Evolutionary conservation across 768 basidiomycete genomes (phyloP), one percentile per base, ranked within the genome.

Genomic region (Peribolospora kevripleyi): DNA sequence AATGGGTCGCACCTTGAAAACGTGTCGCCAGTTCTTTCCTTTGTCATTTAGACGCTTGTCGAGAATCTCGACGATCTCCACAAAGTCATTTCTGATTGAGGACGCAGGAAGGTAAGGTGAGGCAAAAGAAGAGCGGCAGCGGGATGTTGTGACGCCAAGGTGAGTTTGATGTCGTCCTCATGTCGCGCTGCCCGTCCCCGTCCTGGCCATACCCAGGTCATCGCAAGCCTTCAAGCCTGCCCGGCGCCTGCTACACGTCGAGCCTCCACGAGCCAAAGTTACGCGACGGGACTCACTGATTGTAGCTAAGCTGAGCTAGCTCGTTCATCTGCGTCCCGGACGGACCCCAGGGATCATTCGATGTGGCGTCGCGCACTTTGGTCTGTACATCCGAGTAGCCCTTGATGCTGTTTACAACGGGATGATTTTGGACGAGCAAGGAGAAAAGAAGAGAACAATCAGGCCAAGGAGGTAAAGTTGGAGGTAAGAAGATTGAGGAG

Each of bases 11-110:
- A 80, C 86, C 75, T 97, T 97, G 77, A 93, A 97, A 56, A 97
- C 91, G 72, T 98, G 93, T 53, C 91, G 76, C 93, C 93, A 98
- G 64, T 97, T 95, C 77, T 97, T 97, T 43, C 93, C 93, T 73
- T 93, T 97, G 72, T 98, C 93, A 50, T 68, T 68, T 58, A 98
- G 71, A 52, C 93, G 79, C 70, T 98, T 97, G 70, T 97, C 93
- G 51, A 98, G 75, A 86, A 95, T 93, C 72, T 98, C 93, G 87
- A 98, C 95, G 64, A 98, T 85, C 70, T 98, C 93, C 9, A 97
- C 87, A 67, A 98, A 98, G 64, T 97, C 90, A 57, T 79, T 82
- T 69, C 88, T 78, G 61, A 6, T 76, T 55, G 13, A 50, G 48
- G 40, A 42, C 3, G 48, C 10, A 37, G 54, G 3, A 48, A 43